Base-by-base conservation (phyloP, 176 grass and related monocot genomes). In the Urochloa ruziziensis region DNA sequence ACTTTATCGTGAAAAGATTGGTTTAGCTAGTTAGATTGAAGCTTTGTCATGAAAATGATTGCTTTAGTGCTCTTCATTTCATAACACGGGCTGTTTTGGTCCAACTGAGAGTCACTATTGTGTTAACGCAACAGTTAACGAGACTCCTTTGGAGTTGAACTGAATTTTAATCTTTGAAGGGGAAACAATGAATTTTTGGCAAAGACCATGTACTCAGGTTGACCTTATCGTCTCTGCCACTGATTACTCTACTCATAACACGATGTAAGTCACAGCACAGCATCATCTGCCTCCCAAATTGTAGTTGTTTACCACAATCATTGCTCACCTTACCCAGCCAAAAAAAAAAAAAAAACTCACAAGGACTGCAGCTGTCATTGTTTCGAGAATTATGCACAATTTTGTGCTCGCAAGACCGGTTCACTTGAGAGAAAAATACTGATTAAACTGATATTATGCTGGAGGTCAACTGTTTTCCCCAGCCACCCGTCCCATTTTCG, bases 391-490 rank as follows among this genome's bases (percentile, higher is more conserved):
- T 47, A 47, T 71, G 68, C 16, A 29, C 68, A 47, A 44, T 71
- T 71, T 47, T 71, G 0, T 47, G 29, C 6, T 27, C 67, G 47
- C 4, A 47, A 29, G 68, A 71, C 68, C n/a, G 56, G 8, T 12
- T 59, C 56, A 12, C 56, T 59, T 25, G 56, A 59, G 10, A 13
- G 10, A 25, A 27, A 59, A 29, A 71, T 29, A 35, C 1, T 18
- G 23, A 73, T 32, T 67, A 75, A 80, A 28, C 5, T 8, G n/a
- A 32, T 12, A 67, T 73, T 73, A 64, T 4, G 10, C 48, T 1
- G 6, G 35, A 84, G 68, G 87, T 88, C 81, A 88, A 88, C 81
- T 32, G 36, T 37, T 48, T 73, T 36, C 44, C 53, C 7, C 16
- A 46, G 18, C 60, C 47, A 32, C 70, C 11, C 70, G 18, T 51